Conservation (phyloP, 306 rosid genomes). For the Canavalia gladiata region DNA sequence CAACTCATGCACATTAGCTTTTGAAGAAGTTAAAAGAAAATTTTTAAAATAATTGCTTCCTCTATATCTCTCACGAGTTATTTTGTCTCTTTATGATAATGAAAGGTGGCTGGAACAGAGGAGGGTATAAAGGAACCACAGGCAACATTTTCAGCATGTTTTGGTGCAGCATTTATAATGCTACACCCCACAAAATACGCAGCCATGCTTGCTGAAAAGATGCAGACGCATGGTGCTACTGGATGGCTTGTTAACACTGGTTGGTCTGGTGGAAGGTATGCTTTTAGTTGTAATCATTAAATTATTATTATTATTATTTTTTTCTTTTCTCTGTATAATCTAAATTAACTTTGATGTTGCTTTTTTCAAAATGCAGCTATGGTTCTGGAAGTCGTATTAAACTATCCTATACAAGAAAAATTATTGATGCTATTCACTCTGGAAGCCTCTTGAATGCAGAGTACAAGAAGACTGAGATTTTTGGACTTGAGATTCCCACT, state of each 20-base stretch:
- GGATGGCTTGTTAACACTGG: constrained; percentile 97
- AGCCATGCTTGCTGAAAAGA: constrained; percentile 91
- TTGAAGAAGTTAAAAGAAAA: too few species aligned
- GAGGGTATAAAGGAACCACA: constrained; percentile 91
- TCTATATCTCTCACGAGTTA: not conserved
- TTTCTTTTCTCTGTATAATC: not conserved
- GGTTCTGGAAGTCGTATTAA: constrained; percentile 82
- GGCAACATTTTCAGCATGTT: constrained; percentile 94
- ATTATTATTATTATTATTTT: not conserved
- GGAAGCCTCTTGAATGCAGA: constrained; percentile 68
- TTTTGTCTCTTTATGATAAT: not conserved
- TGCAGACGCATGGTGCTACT: constrained; percentile 84
- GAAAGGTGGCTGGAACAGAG: constrained; percentile 90
- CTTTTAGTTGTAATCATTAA: not conserved
- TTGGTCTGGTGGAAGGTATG: constrained; percentile 93
- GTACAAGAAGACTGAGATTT: constrained; percentile 73
- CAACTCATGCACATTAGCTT: too few species aligned
- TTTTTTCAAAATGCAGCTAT: constrained; percentile 60
- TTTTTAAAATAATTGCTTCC: not conserved
- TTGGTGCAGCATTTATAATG: constrained; percentile 97
- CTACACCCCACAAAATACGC: constrained; percentile 89
- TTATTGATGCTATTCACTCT: constrained; percentile 88
- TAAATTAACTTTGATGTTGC: not conserved
- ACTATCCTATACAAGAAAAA: constrained; percentile 76
- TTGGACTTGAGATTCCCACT: constrained; percentile 84